These are phyloP conservation scores for Metschnikowia anglica DNA, from an alignment of 805 yeast species.

Conservation along the genomic window DNA sequence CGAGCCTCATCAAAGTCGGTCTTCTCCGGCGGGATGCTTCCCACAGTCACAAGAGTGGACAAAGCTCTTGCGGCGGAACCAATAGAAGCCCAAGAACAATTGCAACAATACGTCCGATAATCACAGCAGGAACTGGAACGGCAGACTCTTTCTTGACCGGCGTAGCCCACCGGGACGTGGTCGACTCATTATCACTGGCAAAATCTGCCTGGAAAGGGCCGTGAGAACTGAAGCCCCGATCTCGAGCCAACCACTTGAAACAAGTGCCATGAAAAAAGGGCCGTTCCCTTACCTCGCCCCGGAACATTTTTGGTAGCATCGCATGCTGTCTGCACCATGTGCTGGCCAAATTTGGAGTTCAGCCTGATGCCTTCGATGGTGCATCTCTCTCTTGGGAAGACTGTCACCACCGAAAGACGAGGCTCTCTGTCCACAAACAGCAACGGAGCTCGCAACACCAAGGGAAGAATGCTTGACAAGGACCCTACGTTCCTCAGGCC, in stretches of 20 bases:
- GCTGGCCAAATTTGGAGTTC: constrained; percentile 43
- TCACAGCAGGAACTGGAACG: constrained; percentile 66
- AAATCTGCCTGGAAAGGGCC: constrained; percentile 69
- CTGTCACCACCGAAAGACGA: constrained; percentile 52
- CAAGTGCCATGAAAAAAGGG: constrained; percentile 60
- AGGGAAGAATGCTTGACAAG: constrained; percentile 62
- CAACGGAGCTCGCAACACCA: constrained; percentile 59
- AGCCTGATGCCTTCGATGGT: constrained; percentile 26
- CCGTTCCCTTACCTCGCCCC: constrained; percentile 54
- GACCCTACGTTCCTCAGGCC: constrained; percentile 66
- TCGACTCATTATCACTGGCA: constrained; percentile 75
- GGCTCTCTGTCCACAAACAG: constrained; percentile 57
- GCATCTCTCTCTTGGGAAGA: constrained; percentile 53
- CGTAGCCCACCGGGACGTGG: constrained; percentile 49
- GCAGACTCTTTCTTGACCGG: constrained; percentile 51
- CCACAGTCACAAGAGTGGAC: constrained; percentile 61
- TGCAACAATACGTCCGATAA: constrained; percentile 43
- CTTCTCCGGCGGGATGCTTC: constrained; percentile 62
- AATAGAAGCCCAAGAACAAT: constrained; percentile 55
- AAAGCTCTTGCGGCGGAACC: constrained; percentile 62
- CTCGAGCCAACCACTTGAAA: constrained; percentile 57
- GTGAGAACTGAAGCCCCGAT: constrained; percentile 63
- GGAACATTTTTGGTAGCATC: constrained; percentile 46
- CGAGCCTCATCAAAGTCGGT: constrained; percentile 52
- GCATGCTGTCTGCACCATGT: constrained; percentile 64